Conservation (phyloP, 768 basidiomycete genomes). For the Rhizopogon roseolus region DNA sequence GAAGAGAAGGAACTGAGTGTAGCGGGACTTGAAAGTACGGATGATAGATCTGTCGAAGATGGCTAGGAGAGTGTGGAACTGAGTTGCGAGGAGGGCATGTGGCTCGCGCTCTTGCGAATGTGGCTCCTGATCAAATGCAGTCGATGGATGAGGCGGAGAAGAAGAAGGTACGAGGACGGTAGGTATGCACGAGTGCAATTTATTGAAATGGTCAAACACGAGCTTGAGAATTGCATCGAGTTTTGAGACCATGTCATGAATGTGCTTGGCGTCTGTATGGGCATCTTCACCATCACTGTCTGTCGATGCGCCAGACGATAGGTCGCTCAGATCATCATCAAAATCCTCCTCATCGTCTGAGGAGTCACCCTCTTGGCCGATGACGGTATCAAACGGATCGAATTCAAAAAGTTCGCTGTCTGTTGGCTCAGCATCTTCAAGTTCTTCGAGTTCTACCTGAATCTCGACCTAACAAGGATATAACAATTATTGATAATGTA, state of each 20-base stretch:
- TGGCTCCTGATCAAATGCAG: conserved; percentile 23
- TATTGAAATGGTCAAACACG: conserved; percentile 80
- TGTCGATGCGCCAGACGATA: conserved; percentile 67
- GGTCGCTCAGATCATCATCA: conserved; percentile 60
- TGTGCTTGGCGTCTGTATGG: conserved; percentile 51
- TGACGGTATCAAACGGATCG: conserved; percentile 81
- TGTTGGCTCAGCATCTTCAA: conserved; percentile 60
- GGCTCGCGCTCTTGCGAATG: conserved; percentile 6
- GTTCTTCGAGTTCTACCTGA: conserved; percentile 90
- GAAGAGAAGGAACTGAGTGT: conserved; percentile 96
- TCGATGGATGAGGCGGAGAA: conserved; percentile 17
- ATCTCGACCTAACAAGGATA: conserved; percentile 75
- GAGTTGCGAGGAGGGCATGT: conserved; percentile 43
- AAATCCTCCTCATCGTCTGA: conserved; percentile 50
- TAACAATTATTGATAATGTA: background rate
- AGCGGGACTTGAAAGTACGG: conserved; percentile 93
- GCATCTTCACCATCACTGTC: conserved; percentile 38
- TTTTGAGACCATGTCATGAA: conserved; percentile 87
- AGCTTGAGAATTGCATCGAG: conserved; percentile 84
- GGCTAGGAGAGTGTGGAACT: conserved; percentile 84
- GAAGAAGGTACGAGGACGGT: conserved; percentile 13
- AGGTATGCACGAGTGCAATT: conserved; percentile 30
- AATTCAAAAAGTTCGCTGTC: conserved; percentile 65
- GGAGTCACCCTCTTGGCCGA: conserved; percentile 68
- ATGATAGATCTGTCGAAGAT: conserved; percentile 94